Percentiles rank a stretch among this genome's conserved stretches.
Conservation (phyloP, 1,139 yeast genomes). For the Geotrichum bryndzae region DNA sequence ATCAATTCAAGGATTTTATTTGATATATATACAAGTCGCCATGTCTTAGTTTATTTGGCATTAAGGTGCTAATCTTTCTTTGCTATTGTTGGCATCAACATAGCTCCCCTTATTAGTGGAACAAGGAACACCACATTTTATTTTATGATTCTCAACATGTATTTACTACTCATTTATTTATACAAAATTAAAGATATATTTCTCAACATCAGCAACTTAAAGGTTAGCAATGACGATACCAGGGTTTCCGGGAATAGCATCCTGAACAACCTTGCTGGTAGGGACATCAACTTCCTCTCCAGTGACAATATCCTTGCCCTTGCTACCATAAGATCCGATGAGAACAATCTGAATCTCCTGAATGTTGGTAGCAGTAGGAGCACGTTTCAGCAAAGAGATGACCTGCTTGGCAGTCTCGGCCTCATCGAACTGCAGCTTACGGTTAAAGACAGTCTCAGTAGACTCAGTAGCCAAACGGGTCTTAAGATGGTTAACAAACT, state of each 20-base stretch:
- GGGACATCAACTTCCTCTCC: slow-evolving; percentile 66
- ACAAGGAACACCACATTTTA: neutral
- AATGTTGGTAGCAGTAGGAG: slow-evolving; percentile 59
- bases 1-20: neutral
- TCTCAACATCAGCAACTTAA: slow-evolving; percentile 16
- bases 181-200: neutral
- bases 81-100: neutral
- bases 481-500: slow-evolving; percentile 80
- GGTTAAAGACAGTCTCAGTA: slow-evolving; percentile 73
- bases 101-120: neutral
- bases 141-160: neutral
- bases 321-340: slow-evolving; percentile 48
- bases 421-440: slow-evolving; percentile 81
- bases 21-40: neutral
- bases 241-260: slow-evolving; percentile 91
- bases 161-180: neutral
- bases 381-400: slow-evolving; percentile 50
- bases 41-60: neutral
- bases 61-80: neutral
- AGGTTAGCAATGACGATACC: slow-evolving; percentile 69
- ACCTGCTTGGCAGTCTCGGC: slow-evolving; percentile 53
- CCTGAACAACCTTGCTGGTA: slow-evolving; percentile 65
- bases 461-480: slow-evolving; percentile 57
- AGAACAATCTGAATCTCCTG: slow-evolving; percentile 54
- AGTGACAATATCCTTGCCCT: slow-evolving; percentile 59